Base-by-base conservation (phyloP, 2,329 filamentous ascomycete species). In the Fonsecaea multimorphosa region DNA sequence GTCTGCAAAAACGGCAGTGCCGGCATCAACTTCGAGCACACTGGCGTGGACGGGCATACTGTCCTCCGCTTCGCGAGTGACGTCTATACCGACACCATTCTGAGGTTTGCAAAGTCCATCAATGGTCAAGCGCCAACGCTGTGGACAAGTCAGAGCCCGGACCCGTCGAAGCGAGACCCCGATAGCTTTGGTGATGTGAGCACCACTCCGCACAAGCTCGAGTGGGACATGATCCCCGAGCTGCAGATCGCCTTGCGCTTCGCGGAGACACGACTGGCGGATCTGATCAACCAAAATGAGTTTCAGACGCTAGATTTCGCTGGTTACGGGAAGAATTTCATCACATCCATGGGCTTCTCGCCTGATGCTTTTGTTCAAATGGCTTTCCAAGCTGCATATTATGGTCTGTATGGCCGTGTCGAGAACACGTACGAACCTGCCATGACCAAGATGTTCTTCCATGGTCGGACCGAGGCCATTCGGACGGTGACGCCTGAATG, bases 21-120 rank as follows among this genome's bases (percentile, higher is more conserved):
- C 0, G 95, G 95, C 5, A 98, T 99, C 86, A 99, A 99, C 80
- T 98, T 99, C 74, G 95, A 99, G 78, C 95, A 99, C 75, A 99
- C 95, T 0, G 95, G 95, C 71, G 94, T 99, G 4, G 95, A 99
- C 74, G 95, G 95, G 0, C 95, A 99, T 76, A 99, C 95, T 0
- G 95, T 99, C 24, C 85, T 99, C 60, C 90, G 95, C 5, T 98
- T 99, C 73, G 95, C 95, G 16, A 97, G 93, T 68, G 95, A 99
- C 73, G 84, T 99, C 16, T 99, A 97, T 78, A 98, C 95, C 0
- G 95, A 99, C 77, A 99, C 95, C 1, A 98, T 99, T 71, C 87
- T 99, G 38, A 90, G 95, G 11, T 98, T 97, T 74, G 95, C 95
- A 2, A 89, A 91, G 63, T 94, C 92, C 0, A 98, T 99, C 83